Base-by-base conservation (phyloP, 1,284 basidiomycete genomes). In the Erythrobasidium hasegawianum region DNA sequence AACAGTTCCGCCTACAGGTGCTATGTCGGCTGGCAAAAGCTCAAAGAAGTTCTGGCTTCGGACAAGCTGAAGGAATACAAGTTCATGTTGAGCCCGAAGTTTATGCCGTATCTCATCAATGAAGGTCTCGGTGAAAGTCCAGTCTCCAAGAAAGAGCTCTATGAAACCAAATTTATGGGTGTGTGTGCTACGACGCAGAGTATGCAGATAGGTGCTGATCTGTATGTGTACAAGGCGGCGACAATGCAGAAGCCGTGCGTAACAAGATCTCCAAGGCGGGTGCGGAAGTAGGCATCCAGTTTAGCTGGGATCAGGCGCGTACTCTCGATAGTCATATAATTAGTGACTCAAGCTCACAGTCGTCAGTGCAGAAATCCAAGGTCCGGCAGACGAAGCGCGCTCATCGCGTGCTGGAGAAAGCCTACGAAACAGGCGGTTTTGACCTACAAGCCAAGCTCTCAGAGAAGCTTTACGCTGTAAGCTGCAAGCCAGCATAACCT, bases 1-100 rank as follows among this genome's bases (percentile, higher is more conserved):
- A 20, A 50, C 52, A 13, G n/a, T n/a, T 18, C 8, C 20, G 14
- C 13, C 43, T 3, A 9, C 14, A 16, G 50, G 57, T 59, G 59
- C 53, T 67, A 67, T 22, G 60, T 67, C 24, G 64, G 64, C 16
- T 55, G 57, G 55, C 27, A 26, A 24, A 47, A 57, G 3, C 58
- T 67, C 18, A 67, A 55, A 38, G 26, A 45, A 26, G 50, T 58
- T 2, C 26, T 67, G 16, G 27, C 59, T 20, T 45, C 57, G 1
- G 64, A 67, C 40, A 67, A 67, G 64, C 49, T 67, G 64, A 60
- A 67, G 43, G 38, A 54, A n/a, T 67, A 54, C 43, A 55, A 55
- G 27, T 67, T 67, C 52, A 57, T 38, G 2, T 18, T 67, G 0
- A 67, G 56, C 22, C 57, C 59, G 13, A 41, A 43, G 1, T 67